Conservation (phyloP, 108 stramenopile species). For the Nitzschia putrida region DNA sequence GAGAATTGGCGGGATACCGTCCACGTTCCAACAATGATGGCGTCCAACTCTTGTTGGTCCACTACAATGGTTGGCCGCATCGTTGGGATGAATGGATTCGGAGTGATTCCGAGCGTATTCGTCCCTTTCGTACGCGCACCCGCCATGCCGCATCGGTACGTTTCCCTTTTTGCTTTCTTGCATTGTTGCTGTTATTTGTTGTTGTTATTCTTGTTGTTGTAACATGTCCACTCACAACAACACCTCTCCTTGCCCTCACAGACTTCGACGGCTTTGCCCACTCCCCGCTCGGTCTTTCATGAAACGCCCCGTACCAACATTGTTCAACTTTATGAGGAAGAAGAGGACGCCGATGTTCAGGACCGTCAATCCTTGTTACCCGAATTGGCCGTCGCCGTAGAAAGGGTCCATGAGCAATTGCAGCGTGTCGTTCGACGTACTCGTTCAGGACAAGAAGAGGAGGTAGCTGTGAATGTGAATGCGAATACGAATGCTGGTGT, state of each 20-base stretch:
- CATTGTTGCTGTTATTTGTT: not conserved
- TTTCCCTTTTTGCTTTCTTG: not conserved
- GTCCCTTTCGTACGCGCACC: constrained; percentile 86
- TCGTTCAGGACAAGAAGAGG: not conserved
- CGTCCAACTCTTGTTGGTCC: constrained; percentile 80
- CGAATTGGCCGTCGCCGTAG: constrained; percentile 61
- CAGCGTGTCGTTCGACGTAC: not conserved
- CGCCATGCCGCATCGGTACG: constrained; percentile 56
- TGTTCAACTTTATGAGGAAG: constrained; percentile 41
- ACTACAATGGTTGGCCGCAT: constrained; percentile 98
- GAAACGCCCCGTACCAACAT: constrained; percentile 75
- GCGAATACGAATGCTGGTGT: not conserved
- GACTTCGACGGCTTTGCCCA: constrained; percentile 52
- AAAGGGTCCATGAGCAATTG: constrained; percentile 52
- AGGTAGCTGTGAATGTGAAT: not conserved
- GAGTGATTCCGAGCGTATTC: constrained; percentile 81
- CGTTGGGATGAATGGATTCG: constrained; percentile 98
- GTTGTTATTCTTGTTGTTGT: not conserved
- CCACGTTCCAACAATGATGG: constrained; percentile 60
- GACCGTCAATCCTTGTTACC: constrained; percentile 65
- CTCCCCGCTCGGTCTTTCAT: constrained; percentile 66
- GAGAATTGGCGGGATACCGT: constrained; percentile 33
- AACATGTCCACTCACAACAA: too few relatives aligned
- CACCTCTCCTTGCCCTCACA: constrained; percentile 3
- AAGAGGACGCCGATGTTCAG: constrained; percentile 43